phyloP scores from a whole-genome alignment of 1,284 basidiomycete genomes.

The Leccinum subrobustum region DNA sequence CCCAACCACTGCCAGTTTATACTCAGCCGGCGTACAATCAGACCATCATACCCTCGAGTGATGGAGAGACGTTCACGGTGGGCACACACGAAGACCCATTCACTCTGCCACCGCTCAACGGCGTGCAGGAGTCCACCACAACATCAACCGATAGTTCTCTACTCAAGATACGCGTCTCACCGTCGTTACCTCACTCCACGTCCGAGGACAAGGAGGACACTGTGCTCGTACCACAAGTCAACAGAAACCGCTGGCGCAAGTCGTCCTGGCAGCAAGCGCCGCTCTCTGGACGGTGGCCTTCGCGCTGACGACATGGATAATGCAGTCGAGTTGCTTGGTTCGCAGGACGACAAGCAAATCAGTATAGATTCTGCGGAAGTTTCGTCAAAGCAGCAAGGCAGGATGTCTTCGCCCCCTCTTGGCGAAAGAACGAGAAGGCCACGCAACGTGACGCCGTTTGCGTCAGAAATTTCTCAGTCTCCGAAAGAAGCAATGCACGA shows the following conservation, averaged over 20 bases:
- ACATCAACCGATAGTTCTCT: not conserved
- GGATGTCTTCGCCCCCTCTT: not conserved
- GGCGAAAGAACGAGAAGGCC: not conserved
- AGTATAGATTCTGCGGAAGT: not conserved
- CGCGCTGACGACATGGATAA: not conserved
- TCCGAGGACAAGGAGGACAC: not conserved
- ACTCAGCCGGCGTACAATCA: slow-evolving; percentile 3
- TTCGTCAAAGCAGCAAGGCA: not conserved
- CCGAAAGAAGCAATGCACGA: not conserved
- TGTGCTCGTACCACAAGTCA: not conserved
- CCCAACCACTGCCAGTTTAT: not conserved
- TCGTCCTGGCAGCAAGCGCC: not conserved
- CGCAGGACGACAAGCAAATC: not conserved
- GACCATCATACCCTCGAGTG: slow-evolving; percentile 24
- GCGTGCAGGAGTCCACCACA: not conserved
- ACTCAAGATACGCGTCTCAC: slow-evolving; percentile 6
- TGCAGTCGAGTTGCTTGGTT: not conserved
- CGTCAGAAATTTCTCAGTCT: not conserved
- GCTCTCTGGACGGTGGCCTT: slow-evolving; percentile 6
- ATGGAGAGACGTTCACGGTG: slow-evolving; percentile 31
- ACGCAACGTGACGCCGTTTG: slow-evolving; percentile 16
- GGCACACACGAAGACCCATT: slow-evolving; percentile 20
- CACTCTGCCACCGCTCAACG: not conserved
- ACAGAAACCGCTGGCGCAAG: not conserved
- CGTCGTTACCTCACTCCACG: not conserved